These are phyloP conservation scores for Monosporascus sp. DNA, from an alignment of 2,329 filamentous ascomycete genomes.

Conservation along the genomic window DNA sequence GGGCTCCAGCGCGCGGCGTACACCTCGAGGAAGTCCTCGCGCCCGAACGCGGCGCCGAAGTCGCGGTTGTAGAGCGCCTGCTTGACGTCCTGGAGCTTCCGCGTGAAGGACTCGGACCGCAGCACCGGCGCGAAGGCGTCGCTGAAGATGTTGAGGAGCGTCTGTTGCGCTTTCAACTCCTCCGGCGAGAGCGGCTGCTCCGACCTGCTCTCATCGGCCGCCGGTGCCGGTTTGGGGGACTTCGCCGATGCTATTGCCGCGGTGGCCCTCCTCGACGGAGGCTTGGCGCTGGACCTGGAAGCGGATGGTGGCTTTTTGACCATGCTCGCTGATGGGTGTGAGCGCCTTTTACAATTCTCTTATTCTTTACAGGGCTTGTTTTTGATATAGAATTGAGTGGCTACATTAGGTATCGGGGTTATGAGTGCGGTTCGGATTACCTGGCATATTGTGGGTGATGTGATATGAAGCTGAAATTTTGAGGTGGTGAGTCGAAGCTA, in stretches of 20 bases:
- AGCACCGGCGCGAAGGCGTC: slow-evolving; percentile 52
- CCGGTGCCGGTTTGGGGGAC: not conserved
- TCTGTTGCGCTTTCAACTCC: slow-evolving; percentile 14
- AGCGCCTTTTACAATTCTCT: too few relatives aligned
- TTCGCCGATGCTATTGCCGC: too few relatives aligned
- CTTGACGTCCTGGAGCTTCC: slow-evolving; percentile 76
- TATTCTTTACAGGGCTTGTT: too few relatives aligned
- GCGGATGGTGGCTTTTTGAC: not conserved
- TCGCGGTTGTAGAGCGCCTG: slow-evolving; percentile 80
- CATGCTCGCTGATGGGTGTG: not conserved
- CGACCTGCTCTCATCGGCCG: slow-evolving; percentile 9
- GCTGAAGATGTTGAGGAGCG: slow-evolving; percentile 20
- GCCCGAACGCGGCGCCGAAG: slow-evolving; percentile 74
- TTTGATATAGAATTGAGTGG: too few relatives aligned
- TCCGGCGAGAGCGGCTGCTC: slow-evolving; percentile 2
- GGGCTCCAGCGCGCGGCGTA: slow-evolving; percentile 93
- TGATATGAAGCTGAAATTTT: too few relatives aligned
- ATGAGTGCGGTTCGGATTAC: too few relatives aligned
- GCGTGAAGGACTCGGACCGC: slow-evolving; percentile 40
- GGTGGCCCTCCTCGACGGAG: too few relatives aligned
- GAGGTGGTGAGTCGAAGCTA: too few relatives aligned
- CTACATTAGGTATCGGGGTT: too few relatives aligned
- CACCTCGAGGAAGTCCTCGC: slow-evolving; percentile 65
- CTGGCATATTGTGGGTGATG: too few relatives aligned
- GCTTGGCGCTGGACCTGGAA: not conserved